Conservation (phyloP, 2,329 filamentous ascomycete genomes). For the Hirsutella thompsonii region DNA sequence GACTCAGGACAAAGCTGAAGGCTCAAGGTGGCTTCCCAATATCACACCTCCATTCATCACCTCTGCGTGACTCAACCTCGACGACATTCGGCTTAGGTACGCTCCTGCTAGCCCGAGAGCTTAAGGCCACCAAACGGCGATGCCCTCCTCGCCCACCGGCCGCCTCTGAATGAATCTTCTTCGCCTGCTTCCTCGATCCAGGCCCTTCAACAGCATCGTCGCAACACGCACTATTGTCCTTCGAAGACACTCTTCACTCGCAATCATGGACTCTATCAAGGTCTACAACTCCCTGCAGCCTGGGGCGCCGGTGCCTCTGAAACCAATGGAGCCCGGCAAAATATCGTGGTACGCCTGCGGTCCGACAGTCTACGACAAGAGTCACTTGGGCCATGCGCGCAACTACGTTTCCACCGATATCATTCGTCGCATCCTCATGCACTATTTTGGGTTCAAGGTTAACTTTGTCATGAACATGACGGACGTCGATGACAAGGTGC, state of each 20-base stretch:
- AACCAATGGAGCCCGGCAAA: conserved; percentile 57
- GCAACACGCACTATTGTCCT: conserved; percentile 13
- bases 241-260: conserved; percentile 21
- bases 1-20: background rate
- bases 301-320: conserved; percentile 59
- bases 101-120: background rate
- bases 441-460: conserved; percentile 75
- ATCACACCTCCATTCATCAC: background rate
- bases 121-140: conserved; percentile 1
- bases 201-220: conserved; percentile 11
- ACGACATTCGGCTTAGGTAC: conserved; percentile 1
- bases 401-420: conserved; percentile 91
- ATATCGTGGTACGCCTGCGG: conserved; percentile 85
- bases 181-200: conserved; percentile 16
- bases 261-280: conserved; percentile 45
- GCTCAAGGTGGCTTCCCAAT: background rate
- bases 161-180: conserved; percentile 22
- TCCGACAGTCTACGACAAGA: conserved; percentile 73
- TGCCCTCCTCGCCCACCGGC: conserved; percentile 6
- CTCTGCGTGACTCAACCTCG: conserved; percentile 7
- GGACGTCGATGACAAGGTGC: conserved; percentile 64
- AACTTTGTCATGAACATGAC: conserved; percentile 92
- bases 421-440: conserved; percentile 65
- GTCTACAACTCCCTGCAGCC: conserved; percentile 71
- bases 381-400: conserved; percentile 70